Conservation (phyloP, 1,284 basidiomycete genomes). For the Sphaerobolus stellatus region DNA sequence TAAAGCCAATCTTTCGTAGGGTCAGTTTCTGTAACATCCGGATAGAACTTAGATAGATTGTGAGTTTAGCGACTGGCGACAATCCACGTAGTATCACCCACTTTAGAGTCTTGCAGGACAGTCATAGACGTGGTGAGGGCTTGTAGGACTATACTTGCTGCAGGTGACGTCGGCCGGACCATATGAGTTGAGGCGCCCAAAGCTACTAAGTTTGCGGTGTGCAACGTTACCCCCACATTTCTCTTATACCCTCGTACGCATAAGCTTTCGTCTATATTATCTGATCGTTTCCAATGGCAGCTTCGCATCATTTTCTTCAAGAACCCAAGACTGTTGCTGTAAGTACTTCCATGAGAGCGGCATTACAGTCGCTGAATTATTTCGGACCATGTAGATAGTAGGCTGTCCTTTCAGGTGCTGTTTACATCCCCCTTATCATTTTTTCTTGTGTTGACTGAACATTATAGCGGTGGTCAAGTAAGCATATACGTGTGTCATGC, state of each 20-base stretch:
- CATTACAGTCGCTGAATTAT: no score
- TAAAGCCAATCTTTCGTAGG: constrained; percentile 71
- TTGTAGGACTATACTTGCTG: neutral
- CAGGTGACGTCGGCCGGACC: neutral
- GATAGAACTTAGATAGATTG: neutral
- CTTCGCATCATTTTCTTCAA: constrained; percentile 48
- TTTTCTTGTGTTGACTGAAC: constrained; percentile 2
- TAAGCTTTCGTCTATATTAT: neutral
- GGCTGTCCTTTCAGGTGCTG: constrained; percentile 73
- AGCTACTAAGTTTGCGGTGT: neutral
- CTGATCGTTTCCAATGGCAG: neutral
- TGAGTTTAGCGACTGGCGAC: neutral
- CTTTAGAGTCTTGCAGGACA: neutral
- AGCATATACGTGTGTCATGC: constrained; percentile 15
- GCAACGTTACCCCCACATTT: neutral
- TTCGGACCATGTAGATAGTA: constrained; percentile 52
- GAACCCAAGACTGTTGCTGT: constrained; percentile 71
- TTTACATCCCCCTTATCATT: neutral
- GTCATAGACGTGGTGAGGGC: no score
- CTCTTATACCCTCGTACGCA: neutral
- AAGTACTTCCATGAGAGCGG: no score
- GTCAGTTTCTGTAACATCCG: constrained; percentile 16
- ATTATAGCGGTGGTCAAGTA: constrained; percentile 55
- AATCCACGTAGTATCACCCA: neutral
- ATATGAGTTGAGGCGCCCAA: neutral